Conservation (phyloP, 352 stramenopile genomes). For the Ophiocytium majus region DNA sequence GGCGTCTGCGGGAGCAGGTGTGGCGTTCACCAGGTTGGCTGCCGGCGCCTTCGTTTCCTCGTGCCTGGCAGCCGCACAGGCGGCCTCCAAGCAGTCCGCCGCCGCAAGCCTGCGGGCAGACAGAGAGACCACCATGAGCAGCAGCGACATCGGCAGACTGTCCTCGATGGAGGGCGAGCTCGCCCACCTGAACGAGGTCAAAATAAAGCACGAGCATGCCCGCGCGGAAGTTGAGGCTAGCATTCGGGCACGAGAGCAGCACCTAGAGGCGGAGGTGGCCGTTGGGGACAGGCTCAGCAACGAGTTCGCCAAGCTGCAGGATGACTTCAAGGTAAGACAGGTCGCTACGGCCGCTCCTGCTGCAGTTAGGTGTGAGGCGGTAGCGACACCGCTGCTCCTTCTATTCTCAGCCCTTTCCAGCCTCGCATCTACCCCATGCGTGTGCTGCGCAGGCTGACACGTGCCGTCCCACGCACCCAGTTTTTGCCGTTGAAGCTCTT, state of each 20-base stretch:
- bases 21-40: background rate
- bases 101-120: background rate
- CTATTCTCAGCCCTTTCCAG: background rate
- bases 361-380: background rate
- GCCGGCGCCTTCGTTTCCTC: too few relatives aligned
- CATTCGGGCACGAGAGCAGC: background rate
- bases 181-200: background rate
- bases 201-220: background rate
- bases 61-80: background rate
- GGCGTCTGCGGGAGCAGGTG: background rate
- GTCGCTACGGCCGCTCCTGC: background rate
- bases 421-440: too few relatives aligned
- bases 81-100: background rate
- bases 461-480: background rate
- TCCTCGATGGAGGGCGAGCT: constrained; percentile 10
- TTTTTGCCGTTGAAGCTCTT: background rate
- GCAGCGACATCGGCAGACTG: constrained; percentile 5
- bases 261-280: background rate
- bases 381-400: background rate
- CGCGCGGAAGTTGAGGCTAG: background rate
- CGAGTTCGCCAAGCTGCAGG: background rate
- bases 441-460: too few relatives aligned
- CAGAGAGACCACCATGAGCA: too few relatives aligned
- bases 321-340: constrained; percentile 16
- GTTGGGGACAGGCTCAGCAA: background rate